Percentiles rank a stretch among this genome's conserved stretches.
phyloP scores from a whole-genome alignment of 768 basidiomycete genomes.

The Tulasnella sp. region DNA sequence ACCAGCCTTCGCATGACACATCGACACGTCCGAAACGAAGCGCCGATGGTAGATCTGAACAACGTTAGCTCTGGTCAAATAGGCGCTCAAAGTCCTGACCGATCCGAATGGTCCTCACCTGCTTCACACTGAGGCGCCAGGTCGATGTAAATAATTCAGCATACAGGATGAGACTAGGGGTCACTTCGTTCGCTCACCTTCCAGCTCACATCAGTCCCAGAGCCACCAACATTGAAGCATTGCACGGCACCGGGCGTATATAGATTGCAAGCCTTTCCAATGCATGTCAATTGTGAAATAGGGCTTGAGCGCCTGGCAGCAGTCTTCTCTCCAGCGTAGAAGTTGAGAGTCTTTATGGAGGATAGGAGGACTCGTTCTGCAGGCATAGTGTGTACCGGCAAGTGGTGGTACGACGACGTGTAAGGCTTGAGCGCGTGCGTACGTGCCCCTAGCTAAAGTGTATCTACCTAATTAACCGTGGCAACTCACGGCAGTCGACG shows the following conservation, averaged over 20 bases:
- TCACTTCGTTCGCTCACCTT: constrained; percentile 38
- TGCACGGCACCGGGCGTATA: constrained; percentile 80
- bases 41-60: constrained; percentile 76
- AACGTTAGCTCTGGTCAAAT: constrained; percentile 46
- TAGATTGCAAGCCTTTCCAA: constrained; percentile 62
- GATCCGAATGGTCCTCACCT: neutral
- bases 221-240: constrained; percentile 69
- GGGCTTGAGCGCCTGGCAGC: constrained; percentile 52
- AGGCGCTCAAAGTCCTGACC: neutral
- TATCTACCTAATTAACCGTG: neutral
- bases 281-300: constrained; percentile 69
- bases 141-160: neutral
- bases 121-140: constrained; percentile 9
- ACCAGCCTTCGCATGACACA: constrained; percentile 89
- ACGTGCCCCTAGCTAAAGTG: neutral
- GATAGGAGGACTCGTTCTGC: constrained; percentile 59
- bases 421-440: neutral
- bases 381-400: constrained; percentile 29
- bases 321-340: constrained; percentile 63
- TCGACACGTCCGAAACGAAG: constrained; percentile 77
- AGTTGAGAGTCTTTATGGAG: constrained; percentile 62
- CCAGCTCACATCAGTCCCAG: constrained; percentile 80
- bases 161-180: neutral
- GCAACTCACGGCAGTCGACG: neutral
- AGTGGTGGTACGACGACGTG: neutral